Evolutionary conservation across 345 rosid species (phyloP).

Genomic region (Psidium guajava): DNA sequence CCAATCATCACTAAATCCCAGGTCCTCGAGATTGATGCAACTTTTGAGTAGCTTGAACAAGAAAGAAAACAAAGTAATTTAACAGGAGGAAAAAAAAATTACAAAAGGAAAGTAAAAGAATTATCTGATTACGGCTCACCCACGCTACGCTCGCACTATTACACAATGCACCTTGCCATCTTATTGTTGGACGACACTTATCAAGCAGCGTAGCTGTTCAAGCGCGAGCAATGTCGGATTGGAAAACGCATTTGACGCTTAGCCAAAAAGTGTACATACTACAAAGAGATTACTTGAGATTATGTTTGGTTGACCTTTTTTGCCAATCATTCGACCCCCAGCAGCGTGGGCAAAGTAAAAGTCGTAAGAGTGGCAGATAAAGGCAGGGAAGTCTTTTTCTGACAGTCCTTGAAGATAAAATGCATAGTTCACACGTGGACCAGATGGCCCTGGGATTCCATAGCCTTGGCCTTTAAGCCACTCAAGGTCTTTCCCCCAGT

Average conservation of each 20-base stretch:
- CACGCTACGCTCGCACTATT: not conserved
- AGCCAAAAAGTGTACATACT: not conserved
- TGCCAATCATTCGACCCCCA: conserved; percentile 20
- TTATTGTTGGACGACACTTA: not conserved
- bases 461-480: conserved; percentile 18
- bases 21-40: not conserved
- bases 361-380: conserved; percentile 21
- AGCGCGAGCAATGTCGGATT: not conserved
- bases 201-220: not conserved
- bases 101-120: not conserved
- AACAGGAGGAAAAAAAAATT: not conserved
- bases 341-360: conserved; percentile 17
- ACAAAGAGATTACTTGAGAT: not conserved
- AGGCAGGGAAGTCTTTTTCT: conserved; percentile 15
- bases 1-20: too few species aligned
- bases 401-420: conserved; percentile 9
- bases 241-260: too few species aligned
- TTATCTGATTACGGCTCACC: not conserved
- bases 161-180: not conserved
- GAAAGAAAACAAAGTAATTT: not conserved
- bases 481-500: conserved; percentile 7
- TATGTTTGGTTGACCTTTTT: conserved; percentile 1
- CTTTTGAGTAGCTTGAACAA: not conserved
- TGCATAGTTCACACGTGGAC: conserved; percentile 8
- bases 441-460: conserved; percentile 11